A percentile compares a stretch with the other conserved stretches of the same genome.
phyloP scores from a whole-genome alignment of 768 basidiomycete species.

The Infundibulicybe gibba region DNA sequence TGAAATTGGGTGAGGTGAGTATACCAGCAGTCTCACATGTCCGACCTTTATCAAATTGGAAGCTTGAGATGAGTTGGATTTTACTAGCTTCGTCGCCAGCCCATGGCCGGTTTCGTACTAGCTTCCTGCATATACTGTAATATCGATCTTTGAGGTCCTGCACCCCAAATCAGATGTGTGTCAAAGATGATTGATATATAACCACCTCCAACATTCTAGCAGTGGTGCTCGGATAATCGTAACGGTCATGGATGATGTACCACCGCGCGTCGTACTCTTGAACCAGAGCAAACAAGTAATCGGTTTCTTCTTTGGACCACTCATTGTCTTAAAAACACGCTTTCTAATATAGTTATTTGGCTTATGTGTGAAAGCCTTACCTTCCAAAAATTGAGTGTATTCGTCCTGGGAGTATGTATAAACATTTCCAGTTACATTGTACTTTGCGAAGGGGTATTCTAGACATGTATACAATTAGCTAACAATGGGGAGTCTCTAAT shows the following conservation, averaged over 20 bases:
- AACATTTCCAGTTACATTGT: conserved; percentile 62
- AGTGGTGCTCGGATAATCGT: conserved; percentile 61
- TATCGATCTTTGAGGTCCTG: conserved; percentile 95
- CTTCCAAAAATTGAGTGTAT: conserved; percentile 76
- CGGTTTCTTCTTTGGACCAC: conserved; percentile 94
- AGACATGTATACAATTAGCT: too few relatives aligned
- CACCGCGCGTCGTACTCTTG: conserved; percentile 85
- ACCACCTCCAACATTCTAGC: conserved; percentile 67
- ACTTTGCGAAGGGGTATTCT: conserved; percentile 85
- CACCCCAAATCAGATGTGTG: conserved; percentile 1
- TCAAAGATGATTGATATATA: neutral
- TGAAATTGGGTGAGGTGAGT: neutral
- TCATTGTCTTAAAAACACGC: conserved; percentile 57
- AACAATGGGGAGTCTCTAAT: too few relatives aligned
- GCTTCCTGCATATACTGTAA: conserved; percentile 84
- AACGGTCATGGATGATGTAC: conserved; percentile 88
- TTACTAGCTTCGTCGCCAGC: conserved; percentile 75
- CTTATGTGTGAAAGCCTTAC: conserved; percentile 27
- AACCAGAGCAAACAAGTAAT: conserved; percentile 82
- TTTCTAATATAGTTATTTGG: neutral
- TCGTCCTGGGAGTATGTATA: conserved; percentile 85
- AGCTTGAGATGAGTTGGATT: conserved; percentile 61
- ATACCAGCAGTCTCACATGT: neutral
- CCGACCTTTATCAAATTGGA: conserved; percentile 86
- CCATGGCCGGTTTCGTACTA: conserved; percentile 84